Evolutionary conservation across 208 protist genomes (phyloP).

Genomic region (Trypanosoma theileri): DNA sequence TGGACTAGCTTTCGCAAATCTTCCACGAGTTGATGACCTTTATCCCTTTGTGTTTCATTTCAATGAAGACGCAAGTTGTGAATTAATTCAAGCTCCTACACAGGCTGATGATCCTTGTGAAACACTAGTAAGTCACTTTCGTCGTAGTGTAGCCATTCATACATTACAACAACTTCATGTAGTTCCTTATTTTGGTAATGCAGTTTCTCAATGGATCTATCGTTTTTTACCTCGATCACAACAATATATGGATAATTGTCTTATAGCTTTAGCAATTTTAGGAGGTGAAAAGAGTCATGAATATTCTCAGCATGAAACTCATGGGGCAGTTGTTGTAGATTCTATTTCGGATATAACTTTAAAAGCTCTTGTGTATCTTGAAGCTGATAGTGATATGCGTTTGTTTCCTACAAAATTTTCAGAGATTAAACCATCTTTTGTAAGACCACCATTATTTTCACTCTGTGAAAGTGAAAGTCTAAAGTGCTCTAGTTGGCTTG

Average conservation of each 20-base stretch:
- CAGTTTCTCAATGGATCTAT: conserved; percentile 74
- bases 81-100: conserved; percentile 66
- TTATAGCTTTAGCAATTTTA: conserved; percentile 75
- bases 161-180: conserved; percentile 83
- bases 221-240: conserved; percentile 60
- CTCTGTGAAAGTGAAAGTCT: conserved; percentile 44
- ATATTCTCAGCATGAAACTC: conserved; percentile 82
- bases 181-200: conserved; percentile 48
- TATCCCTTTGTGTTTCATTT: conserved; percentile 89
- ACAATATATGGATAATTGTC: conserved; percentile 63
- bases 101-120: conserved; percentile 53
- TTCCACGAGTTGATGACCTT: conserved; percentile 67
- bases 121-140: conserved; percentile 49
- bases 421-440: conserved; percentile 77
- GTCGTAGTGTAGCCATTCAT: conserved; percentile 67
- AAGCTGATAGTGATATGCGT: conserved; percentile 68
- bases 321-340: conserved; percentile 79
- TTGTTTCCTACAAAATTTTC: conserved; percentile 62
- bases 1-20: conserved; percentile 84
- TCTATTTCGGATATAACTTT: conserved; percentile 61
- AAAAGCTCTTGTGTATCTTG: conserved; percentile 74
- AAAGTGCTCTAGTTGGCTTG: conserved; percentile 51
- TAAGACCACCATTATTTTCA: conserved; percentile 73
- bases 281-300: conserved; percentile 82
- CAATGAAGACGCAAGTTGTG: conserved; percentile 87